Evolutionary conservation across 768 basidiomycete species (phyloP).

Genomic region (Lepiota subincarnata): DNA sequence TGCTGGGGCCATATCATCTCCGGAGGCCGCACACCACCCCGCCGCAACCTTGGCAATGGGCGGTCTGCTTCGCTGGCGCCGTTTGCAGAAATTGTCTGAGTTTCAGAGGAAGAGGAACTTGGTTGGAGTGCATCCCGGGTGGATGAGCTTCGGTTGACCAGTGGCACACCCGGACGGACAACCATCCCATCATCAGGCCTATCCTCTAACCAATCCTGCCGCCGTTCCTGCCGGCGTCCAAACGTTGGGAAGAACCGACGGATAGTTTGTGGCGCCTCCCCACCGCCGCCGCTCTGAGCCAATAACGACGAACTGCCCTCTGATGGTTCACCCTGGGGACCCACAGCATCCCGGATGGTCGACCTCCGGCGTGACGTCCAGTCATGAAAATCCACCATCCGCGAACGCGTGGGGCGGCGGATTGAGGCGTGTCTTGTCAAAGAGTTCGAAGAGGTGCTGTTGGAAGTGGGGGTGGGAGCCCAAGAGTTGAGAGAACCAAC

Average conservation of each 20-base stretch:
- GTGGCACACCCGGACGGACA: not conserved
- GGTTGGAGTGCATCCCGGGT: not conserved
- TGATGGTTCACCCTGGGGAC: constrained; percentile 23
- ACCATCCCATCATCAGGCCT: not conserved
- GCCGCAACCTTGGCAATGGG: constrained; percentile 34
- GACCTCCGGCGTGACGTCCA: constrained; percentile 65
- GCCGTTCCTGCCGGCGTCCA: constrained; percentile 5
- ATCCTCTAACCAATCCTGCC: not conserved
- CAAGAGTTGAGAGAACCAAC: constrained; percentile 2
- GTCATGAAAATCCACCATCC: constrained; percentile 68
- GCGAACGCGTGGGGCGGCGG: constrained; percentile 50
- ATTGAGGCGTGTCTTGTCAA: constrained; percentile 57
- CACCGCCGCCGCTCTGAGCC: not conserved
- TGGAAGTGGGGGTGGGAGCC: constrained; percentile 18
- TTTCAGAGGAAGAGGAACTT: not conserved
- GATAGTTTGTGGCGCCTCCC: constrained; percentile 7
- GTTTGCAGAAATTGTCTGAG: not conserved
- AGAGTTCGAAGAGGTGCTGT: constrained; percentile 18
- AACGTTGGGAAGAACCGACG: constrained; percentile 13
- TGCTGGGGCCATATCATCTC: constrained; percentile 50
- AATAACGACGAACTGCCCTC: constrained; percentile 15
- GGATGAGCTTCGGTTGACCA: constrained; percentile 5
- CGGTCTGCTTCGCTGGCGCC: not conserved
- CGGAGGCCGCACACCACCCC: constrained; percentile 63
- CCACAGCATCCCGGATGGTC: constrained; percentile 33